These are phyloP conservation scores for Kuraishia molischiana DNA, from an alignment of 805 yeast species.

Conservation along the genomic window DNA sequence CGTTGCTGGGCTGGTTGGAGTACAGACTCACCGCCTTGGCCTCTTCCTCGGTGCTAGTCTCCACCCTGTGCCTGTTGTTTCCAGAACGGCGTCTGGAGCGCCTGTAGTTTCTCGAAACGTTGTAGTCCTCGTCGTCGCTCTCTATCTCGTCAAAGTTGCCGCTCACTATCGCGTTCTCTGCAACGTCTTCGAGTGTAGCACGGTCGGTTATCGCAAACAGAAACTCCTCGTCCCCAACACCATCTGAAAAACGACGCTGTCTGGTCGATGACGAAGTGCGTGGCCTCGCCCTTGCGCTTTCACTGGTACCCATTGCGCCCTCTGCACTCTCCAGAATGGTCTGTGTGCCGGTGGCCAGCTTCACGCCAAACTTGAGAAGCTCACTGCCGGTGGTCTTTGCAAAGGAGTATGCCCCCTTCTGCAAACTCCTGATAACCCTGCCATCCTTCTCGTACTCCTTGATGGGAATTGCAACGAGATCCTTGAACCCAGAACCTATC, in stretches of 20 bases:
- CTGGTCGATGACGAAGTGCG: constrained; percentile 36
- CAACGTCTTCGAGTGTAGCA: constrained; percentile 2
- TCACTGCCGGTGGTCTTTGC: constrained; percentile 76
- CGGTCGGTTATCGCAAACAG: constrained; percentile 5
- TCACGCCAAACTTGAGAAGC: constrained; percentile 71
- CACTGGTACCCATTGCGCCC: constrained; percentile 74
- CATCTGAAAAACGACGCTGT: background rate
- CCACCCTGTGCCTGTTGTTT: too few species aligned
- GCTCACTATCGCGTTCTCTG: constrained; percentile 4
- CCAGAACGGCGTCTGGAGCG: background rate
- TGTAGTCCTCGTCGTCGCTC: constrained; percentile 14
- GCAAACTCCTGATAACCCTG: constrained; percentile 54
- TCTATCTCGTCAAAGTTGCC: constrained; percentile 19
- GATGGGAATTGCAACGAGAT: constrained; percentile 63
- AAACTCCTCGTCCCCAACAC: constrained; percentile 5
- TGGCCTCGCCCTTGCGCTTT: constrained; percentile 66
- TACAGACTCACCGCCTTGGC: constrained; percentile 54
- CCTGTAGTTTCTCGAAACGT: background rate
- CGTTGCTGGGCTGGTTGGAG: constrained; percentile 71
- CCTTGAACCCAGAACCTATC: constrained; percentile 70
- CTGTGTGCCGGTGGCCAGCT: constrained; percentile 83
- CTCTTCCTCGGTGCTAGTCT: constrained; percentile 15
- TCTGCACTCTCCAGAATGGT: constrained; percentile 72
- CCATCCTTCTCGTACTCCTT: constrained; percentile 71
- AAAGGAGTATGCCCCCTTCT: constrained; percentile 66